Evolutionary conservation across 106 monocot species (phyloP), one percentile per base, ranked within the genome.

Genomic region (Dioscorea zingiberensis): DNA sequence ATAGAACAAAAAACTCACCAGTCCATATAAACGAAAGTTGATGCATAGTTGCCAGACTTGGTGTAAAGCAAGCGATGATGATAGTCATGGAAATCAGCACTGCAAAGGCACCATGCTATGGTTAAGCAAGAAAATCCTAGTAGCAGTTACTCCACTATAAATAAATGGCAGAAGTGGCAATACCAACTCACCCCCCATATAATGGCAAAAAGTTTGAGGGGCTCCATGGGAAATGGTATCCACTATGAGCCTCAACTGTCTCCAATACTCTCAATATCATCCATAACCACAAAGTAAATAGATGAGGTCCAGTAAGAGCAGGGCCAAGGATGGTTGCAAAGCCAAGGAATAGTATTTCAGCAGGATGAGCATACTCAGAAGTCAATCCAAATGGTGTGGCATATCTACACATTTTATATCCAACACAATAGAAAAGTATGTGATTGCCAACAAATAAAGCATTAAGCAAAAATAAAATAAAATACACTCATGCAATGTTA

Each of bases 201-300:
- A 95, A 61, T 69, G 91, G 95, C 48, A 94, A 71, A 61, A 94
- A 90, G 61, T 94, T 90, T 62, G 94, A 94, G 21, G 74, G 89
- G 72, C 90, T 94, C 90, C 94, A 94, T 30, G 94, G 94, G 67
- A 94, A 94, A 59, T 94, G 81, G 55, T 94, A 94, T 25, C 95
- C 91, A 59, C 95, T 76, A 74, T 97, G 95, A 66, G 85, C 84
- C 63, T 91, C 95, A 44, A 97, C 88, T 55, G 95, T 91, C 77
- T 97, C 95, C 74, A 97, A 66, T 21, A 91, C 85, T 70, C 95
- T 85, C 58, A 97, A 69, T 70, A 78, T 64, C 87, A 95, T 79
- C 95, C 95, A 97, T 21, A 97, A 62, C 95, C 95, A 97, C 16
- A 97, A 71, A 17, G 91, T 97, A 49, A 92, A 65, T 21, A 97